Base-by-base conservation (phyloP, 345 rosid species). In the Hibiscus trionum region DNA sequence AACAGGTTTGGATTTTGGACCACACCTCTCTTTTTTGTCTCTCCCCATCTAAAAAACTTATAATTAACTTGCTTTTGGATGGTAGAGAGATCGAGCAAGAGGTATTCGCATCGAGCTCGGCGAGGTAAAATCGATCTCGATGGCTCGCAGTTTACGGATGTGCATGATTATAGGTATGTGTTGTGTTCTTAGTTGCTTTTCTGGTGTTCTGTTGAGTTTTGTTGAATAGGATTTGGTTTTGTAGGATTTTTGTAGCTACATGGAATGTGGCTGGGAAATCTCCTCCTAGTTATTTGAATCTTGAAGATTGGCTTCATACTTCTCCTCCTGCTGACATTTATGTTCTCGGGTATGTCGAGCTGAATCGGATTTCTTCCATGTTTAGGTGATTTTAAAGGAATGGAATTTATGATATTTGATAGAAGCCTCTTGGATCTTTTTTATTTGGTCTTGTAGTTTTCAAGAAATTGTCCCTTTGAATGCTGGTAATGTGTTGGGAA, bases 211-310 rank as follows among this genome's bases (percentile, higher is more conserved):
- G 35, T 64, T 42, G 27, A 52, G 37, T 35, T 52, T 9, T 56
- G 10, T 57, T 55, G 4, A 15, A 15, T 74, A 67, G 31, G 59
- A 46, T 26, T 76, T 66, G n/a, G 67, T 58, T 62, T 67, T 66
- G 99, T 91, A 75, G 99, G 99, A 78, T 95, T 80, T 95, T 95
- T 65, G 95, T 88, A 66, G 97, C 91, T 77, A 85, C 97, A 44
- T 95, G 99, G 99, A 95, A 95, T 80, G 99, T 95, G 21, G 99
- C 88, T 39, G 99, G 98, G 35, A 92, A 90, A 74, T 85, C 97
- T 64, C 99, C 99, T n/a, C 96, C 97, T 35, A 85, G 82, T 78
- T 52, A 72, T 77, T 80, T 95, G 80, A 92, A 80, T 80, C 89
- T 95, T 47, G 97, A 95, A 57, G 99, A 95, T 73, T 95, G 99